Evolutionary conservation across 345 rosid genomes (phyloP).

Genomic region (Hibiscus tridactylites): DNA sequence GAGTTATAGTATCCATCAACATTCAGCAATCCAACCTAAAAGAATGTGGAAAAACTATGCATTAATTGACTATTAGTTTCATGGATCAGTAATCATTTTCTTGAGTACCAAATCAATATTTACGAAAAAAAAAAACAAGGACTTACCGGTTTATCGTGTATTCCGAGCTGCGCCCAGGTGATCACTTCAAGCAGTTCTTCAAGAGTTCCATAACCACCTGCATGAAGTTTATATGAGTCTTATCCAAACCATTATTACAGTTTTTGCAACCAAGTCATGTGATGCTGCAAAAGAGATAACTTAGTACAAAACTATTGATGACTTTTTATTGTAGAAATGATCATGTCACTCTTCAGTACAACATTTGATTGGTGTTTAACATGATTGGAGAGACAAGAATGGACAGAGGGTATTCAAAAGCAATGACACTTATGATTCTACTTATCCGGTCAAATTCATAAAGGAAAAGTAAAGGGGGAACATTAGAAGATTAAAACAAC

Average conservation of each 20-base stretch:
- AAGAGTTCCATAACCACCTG: slow-evolving; percentile 97
- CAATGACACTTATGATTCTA: slow-evolving; percentile 5
- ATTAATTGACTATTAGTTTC: slow-evolving; percentile 6
- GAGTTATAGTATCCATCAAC: slow-evolving; percentile 99
- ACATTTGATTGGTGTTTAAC: slow-evolving; percentile 4
- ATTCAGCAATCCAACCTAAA: slow-evolving; percentile 92
- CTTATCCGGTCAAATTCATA: not conserved
- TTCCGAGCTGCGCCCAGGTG: slow-evolving; percentile 99
- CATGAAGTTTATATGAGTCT: not conserved
- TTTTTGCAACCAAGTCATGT: not conserved
- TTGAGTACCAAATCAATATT: not conserved
- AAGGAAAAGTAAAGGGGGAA: not conserved
- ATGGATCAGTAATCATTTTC: not conserved
- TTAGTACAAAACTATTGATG: not conserved
- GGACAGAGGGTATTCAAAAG: not conserved
- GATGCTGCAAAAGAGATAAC: slow-evolving; percentile 1
- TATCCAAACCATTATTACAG: not conserved
- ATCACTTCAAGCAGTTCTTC: slow-evolving; percentile 98
- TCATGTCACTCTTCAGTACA: not conserved
- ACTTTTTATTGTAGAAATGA: not conserved
- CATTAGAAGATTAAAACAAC: not conserved
- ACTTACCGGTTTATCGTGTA: slow-evolving; percentile 87
- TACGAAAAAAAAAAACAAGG: not conserved
- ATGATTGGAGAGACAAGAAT: slow-evolving; percentile 9
- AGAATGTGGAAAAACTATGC: slow-evolving; percentile 6